Base-by-base conservation (phyloP, 2,329 filamentous ascomycete species). In the Ophiostoma ips region DNA sequence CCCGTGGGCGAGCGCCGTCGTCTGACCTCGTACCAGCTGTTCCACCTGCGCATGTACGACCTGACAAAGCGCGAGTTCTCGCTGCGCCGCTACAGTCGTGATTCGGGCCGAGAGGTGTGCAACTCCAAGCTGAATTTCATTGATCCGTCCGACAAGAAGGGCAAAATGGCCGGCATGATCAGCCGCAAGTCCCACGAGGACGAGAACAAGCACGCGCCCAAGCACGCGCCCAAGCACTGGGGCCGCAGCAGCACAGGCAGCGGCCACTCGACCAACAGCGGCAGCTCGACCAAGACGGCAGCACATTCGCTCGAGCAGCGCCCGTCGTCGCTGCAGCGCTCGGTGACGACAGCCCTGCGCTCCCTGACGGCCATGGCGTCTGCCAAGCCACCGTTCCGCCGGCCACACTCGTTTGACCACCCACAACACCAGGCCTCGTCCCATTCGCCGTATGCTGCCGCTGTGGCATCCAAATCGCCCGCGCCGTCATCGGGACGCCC, bases 21-120 rank as follows among this genome's bases (percentile, higher is more conserved):
- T 58, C 77, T 84, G 59, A 86, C 81, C 5, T 67, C 79, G 11
- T 57, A 52, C 53, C 77, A 82, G 62, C 80, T 98, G 45, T 96
- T 95, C 67, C 90, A 98, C 65, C 72, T 96, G 53, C 84, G 88
- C 59, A 95, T 98, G 87, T 83, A 95, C 63, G 87, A 96, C 64
- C 70, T 96, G 50, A 81, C 80, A 60, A 81, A 80, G 58, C 79
- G 92, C 46, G 85, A 94, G 54, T 95, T 95, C 66, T 95, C 89
- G 1, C 73, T 96, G 28, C 81, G 90, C 30, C 80, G 90, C 45
- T 96, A 98, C 66, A 92, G 87, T 64, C 81, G 92, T 51, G 85
- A 94, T 55, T 95, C 89, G 30, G 90, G 92, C 19, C 82, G 90
- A 46, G 90, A 96, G 66, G 84, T 96, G 16, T 95, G 89, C 69